Percentiles rank a stretch among this genome's conserved stretches.
Evolutionary conservation across 2,329 filamentous ascomycete genomes (phyloP).

Genomic region (Cercospora beticola): DNA sequence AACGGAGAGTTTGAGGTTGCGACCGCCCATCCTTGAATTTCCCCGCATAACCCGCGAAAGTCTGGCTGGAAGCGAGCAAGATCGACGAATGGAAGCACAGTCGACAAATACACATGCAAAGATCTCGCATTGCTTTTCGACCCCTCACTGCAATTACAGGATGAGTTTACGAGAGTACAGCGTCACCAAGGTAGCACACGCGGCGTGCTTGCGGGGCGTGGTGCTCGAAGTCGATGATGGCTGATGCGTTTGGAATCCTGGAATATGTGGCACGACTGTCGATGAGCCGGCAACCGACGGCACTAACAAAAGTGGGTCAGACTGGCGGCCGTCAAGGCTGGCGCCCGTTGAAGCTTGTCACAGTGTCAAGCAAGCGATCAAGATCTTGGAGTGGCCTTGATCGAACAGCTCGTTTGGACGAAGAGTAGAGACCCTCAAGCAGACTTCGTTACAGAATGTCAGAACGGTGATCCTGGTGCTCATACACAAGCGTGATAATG

Average conservation of each 20-base stretch:
- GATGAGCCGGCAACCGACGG: not conserved
- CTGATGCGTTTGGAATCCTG: not conserved
- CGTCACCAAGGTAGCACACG: not conserved
- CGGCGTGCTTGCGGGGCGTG: not conserved
- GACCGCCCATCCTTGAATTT: constrained; percentile 1
- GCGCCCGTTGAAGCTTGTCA: not conserved
- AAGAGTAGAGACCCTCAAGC: not conserved
- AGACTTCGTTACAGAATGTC: not conserved
- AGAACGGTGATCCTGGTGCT: not conserved
- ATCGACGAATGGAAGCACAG: constrained; percentile 13
- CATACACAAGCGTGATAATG: not conserved
- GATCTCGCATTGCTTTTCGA: not conserved
- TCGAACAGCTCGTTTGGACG: not conserved
- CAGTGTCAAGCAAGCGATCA: not conserved
- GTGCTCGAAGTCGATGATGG: not conserved
- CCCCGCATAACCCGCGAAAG: constrained; percentile 6
- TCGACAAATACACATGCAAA: not conserved
- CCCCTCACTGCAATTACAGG: not conserved
- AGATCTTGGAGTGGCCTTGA: not conserved
- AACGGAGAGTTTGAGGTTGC: not conserved
- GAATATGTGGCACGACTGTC: not conserved
- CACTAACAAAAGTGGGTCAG: not conserved
- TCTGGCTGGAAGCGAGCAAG: constrained; percentile 4
- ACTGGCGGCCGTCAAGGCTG: not conserved
- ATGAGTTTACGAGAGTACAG: not conserved